Percentiles rank a stretch among this genome's conserved stretches.
phyloP scores from a whole-genome alignment of 106 monocot genomes.

The Agapanthus africanus region DNA sequence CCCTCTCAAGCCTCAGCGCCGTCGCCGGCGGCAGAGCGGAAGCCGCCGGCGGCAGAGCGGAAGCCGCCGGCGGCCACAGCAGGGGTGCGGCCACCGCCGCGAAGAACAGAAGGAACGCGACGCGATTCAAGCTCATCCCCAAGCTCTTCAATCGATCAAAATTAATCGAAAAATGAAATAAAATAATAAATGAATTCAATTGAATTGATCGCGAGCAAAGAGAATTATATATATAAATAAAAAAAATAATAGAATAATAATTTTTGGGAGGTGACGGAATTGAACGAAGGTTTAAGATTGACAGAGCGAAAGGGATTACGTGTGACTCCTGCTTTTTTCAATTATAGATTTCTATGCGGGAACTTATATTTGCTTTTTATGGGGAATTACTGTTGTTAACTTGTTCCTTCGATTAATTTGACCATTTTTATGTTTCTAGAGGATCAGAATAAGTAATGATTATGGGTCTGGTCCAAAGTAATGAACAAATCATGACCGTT shows the following conservation, averaged over 20 bases:
- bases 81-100: neutral
- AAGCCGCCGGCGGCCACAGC: neutral
- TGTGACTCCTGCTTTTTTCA: neutral
- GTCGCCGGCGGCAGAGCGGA: conserved; percentile 14
- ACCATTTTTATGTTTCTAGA: too few relatives aligned
- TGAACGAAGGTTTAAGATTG: neutral
- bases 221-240: neutral
- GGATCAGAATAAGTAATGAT: too few relatives aligned
- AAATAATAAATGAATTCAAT: neutral
- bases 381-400: too few relatives aligned
- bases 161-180: too few relatives aligned
- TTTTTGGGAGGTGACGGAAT: neutral
- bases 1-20: conserved; percentile 59
- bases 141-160: too few relatives aligned
- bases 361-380: too few relatives aligned
- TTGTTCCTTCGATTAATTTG: too few relatives aligned
- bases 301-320: neutral
- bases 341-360: too few relatives aligned
- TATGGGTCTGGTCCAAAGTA: too few relatives aligned
- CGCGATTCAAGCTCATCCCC: neutral
- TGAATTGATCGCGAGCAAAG: neutral
- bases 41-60: neutral
- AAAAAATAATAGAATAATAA: neutral
- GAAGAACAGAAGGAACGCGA: neutral
- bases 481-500: too few relatives aligned